Conservation (phyloP, 2,329 filamentous ascomycete species). For the Biscogniauxia mediterranea region DNA sequence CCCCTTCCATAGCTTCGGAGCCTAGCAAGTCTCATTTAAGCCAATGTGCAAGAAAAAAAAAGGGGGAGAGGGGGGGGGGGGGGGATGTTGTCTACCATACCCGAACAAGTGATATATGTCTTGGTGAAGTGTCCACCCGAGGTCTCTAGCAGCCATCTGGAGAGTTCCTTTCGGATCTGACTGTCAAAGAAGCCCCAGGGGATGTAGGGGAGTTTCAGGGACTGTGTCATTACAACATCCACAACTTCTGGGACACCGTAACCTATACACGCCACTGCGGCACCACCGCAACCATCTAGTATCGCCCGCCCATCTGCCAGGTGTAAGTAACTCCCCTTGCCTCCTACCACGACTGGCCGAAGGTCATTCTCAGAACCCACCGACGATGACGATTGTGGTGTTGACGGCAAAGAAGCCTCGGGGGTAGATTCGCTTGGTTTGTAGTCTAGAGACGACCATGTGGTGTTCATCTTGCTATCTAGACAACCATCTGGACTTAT, state of each 20-base stretch:
- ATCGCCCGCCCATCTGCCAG: constrained; percentile 38
- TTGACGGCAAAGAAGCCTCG: background rate
- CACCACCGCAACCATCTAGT: constrained; percentile 71
- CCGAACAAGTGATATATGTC: constrained; percentile 38
- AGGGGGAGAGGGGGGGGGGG: background rate
- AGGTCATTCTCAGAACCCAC: constrained; percentile 1
- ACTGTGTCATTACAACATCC: constrained; percentile 57
- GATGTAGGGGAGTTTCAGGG: constrained; percentile 29
- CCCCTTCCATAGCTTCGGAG: constrained; percentile 67
- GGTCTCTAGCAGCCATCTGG: constrained; percentile 38
- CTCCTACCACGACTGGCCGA: constrained; percentile 12
- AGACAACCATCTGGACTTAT: constrained; percentile 1
- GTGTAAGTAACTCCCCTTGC: constrained; percentile 14
- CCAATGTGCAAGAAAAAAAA: background rate
- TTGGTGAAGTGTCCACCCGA: constrained; percentile 37
- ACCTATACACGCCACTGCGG: constrained; percentile 70
- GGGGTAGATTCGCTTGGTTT: constrained; percentile 2
- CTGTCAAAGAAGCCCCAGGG: constrained; percentile 52
- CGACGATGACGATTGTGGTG: background rate
- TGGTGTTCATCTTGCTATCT: constrained; percentile 4
- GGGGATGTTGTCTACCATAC: constrained; percentile 19
- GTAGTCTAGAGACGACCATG: constrained; percentile 1
- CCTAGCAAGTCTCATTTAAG: constrained; percentile 37
- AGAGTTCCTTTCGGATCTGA: constrained; percentile 48
- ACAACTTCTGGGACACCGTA: constrained; percentile 62